These are phyloP conservation scores for Fusarium heterosporum DNA, from an alignment of 2,329 filamentous ascomycete genomes.

Conservation along the genomic window DNA sequence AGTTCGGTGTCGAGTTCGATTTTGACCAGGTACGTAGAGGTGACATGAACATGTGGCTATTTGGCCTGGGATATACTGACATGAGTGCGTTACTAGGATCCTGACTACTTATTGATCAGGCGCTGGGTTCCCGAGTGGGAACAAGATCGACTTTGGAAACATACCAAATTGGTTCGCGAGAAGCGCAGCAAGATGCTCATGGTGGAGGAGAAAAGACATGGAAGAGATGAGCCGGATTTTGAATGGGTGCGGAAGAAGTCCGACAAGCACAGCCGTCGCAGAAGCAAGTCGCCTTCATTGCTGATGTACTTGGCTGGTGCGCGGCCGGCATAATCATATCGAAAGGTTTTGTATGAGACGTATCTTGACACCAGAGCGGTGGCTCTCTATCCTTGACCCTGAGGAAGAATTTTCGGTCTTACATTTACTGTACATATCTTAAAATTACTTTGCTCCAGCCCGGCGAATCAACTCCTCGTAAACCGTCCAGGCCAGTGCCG, in stretches of 20 bases:
- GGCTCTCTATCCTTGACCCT: slow-evolving; percentile 22
- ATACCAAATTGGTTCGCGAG: slow-evolving; percentile 74
- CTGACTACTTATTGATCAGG: slow-evolving; percentile 78
- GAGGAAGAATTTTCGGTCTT: slow-evolving; percentile 39
- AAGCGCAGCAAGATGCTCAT: slow-evolving; percentile 60
- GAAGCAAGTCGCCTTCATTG: slow-evolving; percentile 67
- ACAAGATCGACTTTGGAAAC: slow-evolving; percentile 78
- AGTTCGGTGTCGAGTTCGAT: slow-evolving; percentile 68
- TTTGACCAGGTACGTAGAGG: slow-evolving; percentile 63
- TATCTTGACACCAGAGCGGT: slow-evolving; percentile 10
- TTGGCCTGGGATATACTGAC: neutral
- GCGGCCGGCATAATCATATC: slow-evolving; percentile 52
- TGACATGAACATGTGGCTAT: neutral
- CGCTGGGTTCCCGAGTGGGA: slow-evolving; percentile 77
- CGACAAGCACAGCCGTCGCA: slow-evolving; percentile 61
- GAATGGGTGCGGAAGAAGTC: slow-evolving; percentile 70
- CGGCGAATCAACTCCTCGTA: slow-evolving; percentile 92
- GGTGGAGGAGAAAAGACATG: slow-evolving; percentile 60
- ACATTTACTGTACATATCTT: slow-evolving; percentile 40
- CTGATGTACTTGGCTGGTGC: slow-evolving; percentile 69
- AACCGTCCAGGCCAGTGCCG: slow-evolving; percentile 95
- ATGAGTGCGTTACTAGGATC: slow-evolving; percentile 63
- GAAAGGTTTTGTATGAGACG: neutral
- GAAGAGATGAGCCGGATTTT: slow-evolving; percentile 60
- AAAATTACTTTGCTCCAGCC: slow-evolving; percentile 38